Conservation (phyloP, 2,329 filamentous ascomycete genomes). For the Scleromitrula shiraiana region DNA sequence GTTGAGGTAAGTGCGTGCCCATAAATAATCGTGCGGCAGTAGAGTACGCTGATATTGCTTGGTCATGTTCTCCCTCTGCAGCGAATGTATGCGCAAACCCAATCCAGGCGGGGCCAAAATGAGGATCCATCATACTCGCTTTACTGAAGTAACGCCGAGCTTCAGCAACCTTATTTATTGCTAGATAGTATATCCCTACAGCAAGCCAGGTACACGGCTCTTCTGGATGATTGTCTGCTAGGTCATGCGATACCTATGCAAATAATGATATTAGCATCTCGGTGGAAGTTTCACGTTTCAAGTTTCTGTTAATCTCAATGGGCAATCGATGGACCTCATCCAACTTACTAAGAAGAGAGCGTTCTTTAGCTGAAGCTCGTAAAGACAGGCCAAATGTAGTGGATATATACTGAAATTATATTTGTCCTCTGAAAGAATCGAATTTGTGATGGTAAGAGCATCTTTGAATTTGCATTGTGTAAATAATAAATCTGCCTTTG, state of each 20-base stretch:
- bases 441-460: slow-evolving; percentile 74
- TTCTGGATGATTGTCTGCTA: slow-evolving; percentile 84
- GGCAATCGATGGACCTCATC: too few relatives aligned
- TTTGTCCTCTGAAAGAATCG: slow-evolving; percentile 73
- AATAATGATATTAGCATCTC: slow-evolving; percentile 6
- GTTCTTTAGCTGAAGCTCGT: slow-evolving; percentile 80
- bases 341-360: slow-evolving; percentile 61
- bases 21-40: slow-evolving; percentile 93
- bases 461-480: slow-evolving; percentile 92
- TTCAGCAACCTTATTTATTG: slow-evolving; percentile 83
- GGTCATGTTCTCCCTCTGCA: slow-evolving; percentile 94
- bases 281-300: neutral
- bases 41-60: slow-evolving; percentile 95
- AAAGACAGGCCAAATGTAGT: slow-evolving; percentile 82
- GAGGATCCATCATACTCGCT: slow-evolving; percentile 92
- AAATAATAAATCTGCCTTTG: slow-evolving; percentile 83
- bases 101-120: slow-evolving; percentile 97
- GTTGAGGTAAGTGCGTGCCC: slow-evolving; percentile 88
- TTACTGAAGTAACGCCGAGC: slow-evolving; percentile 95
- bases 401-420: slow-evolving; percentile 88
- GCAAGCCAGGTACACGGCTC: slow-evolving; percentile 91
- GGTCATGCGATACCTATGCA: slow-evolving; percentile 71
- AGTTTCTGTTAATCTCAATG: neutral
- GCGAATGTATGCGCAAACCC: slow-evolving; percentile 98
- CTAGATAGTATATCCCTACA: slow-evolving; percentile 90